phyloP scores from a whole-genome alignment of 352 stramenopile genomes.

The Pseudoperonospora humuli region DNA sequence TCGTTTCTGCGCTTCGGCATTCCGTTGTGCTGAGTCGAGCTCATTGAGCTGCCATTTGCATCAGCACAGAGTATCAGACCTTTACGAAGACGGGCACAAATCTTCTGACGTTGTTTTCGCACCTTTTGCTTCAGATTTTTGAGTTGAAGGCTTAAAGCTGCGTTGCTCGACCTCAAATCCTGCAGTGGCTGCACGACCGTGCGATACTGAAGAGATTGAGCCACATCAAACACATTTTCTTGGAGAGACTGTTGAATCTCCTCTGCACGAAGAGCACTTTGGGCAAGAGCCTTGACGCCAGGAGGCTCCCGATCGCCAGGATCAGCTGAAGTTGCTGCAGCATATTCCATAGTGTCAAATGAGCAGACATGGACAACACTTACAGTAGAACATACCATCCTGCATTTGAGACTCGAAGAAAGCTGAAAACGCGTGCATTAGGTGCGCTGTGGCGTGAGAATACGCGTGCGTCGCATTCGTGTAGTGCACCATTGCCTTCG shows the following conservation, averaged over 20 bases:
- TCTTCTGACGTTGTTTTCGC: too few relatives aligned
- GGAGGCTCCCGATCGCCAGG: conserved; percentile 4
- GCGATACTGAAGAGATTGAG: conserved; percentile 39
- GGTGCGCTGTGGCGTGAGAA: conserved; percentile 29
- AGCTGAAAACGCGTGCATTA: conserved; percentile 53
- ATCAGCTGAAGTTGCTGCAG: conserved; percentile 10
- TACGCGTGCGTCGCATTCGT: conserved; percentile 34
- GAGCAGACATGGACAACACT: too few relatives aligned
- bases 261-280: conserved; percentile 42
- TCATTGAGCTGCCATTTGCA: conserved; percentile 61
- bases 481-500: conserved; percentile 42
- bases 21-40: conserved; percentile 62
- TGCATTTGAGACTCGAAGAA: conserved; percentile 56
- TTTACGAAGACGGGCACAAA: too few relatives aligned
- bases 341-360: too few relatives aligned
- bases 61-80: too few relatives aligned
- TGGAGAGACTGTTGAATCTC: conserved; percentile 52
- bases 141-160: conserved; percentile 34
- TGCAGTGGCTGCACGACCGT: conserved; percentile 37
- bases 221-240: conserved; percentile 37
- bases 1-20: conserved; percentile 49
- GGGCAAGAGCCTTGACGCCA: conserved; percentile 33
- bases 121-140: conserved; percentile 47
- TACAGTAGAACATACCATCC: conserved; percentile 23
- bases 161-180: conserved; percentile 33